Evolutionary conservation across 2,329 filamentous ascomycete species (phyloP), one percentile per base, ranked within the genome.

Genomic region (Stagonosporopsis cucurbitacearum): DNA sequence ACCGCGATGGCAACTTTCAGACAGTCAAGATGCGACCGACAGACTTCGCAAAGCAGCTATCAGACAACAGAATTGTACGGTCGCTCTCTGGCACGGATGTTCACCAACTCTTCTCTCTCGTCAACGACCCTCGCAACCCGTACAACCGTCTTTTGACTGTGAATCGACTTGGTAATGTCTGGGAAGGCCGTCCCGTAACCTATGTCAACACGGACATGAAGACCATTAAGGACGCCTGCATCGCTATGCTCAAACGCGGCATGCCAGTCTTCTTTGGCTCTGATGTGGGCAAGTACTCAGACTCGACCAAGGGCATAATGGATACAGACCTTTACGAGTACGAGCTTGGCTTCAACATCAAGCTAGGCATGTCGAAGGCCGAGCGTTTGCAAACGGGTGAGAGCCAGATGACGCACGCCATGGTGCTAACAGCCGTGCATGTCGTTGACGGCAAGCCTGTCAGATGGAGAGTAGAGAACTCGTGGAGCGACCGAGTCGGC

Each of bases 391-490:
- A 84, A 66, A 88, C 88, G 0, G 87, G 90, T 11, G 92, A 96
- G 77, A 88, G 85, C 50, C 82, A 85, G 46, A 96, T 96, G 92
- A 96, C 92, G 1, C 92, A 96, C 68, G 92, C 92, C 4, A 96
- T 96, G 92, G 91, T 96, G 0, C 77, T 96, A 59, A 96, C 91
- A 2, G 92, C 86, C 0, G 92, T 96, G 41, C 92, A 96, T 70
- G 74, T 96, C 2, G 88, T 83, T 25, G 77, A 85, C 56, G 87
- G 85, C 1, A 84, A 86, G 74, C 82, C 86, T 2, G 84, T 92
- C 1, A 80, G 92, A 40, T 96, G 92, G 92, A 81, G 91, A 50
- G 91, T 96, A 6, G 89, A 96, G 82, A 96, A 96, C 72, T 89
- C 86, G 52, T 96, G 92, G 92, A 90, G 89, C 12, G 81, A 85